phyloP scores from a whole-genome alignment of 2,329 filamentous ascomycete genomes.

The Delphinella strobiligena region DNA sequence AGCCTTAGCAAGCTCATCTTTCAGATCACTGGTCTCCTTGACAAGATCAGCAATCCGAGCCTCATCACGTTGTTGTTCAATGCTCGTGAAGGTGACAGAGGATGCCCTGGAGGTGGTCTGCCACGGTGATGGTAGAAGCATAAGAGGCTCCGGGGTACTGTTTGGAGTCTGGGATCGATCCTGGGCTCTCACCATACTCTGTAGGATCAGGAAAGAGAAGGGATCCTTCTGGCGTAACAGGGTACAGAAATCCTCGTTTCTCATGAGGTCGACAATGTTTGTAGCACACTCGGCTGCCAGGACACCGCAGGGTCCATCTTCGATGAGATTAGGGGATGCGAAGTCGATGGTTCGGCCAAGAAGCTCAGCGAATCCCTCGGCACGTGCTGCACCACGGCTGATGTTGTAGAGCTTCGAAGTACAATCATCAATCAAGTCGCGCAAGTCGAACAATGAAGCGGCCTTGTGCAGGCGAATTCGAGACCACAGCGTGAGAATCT shows the following conservation, averaged over 20 bases:
- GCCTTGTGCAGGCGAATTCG: constrained; percentile 4
- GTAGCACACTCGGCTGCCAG: constrained; percentile 4
- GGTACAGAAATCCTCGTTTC: too few relatives aligned
- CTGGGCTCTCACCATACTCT: too few relatives aligned
- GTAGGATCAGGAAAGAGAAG: too few relatives aligned
- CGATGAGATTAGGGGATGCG: not conserved
- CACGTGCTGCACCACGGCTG: not conserved
- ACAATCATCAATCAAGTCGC: not conserved
- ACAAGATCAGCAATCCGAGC: not conserved
- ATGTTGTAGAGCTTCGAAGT: constrained; percentile 1
- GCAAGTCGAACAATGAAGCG: constrained; percentile 1
- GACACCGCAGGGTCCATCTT: not conserved
- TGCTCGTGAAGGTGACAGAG: constrained; percentile 1
- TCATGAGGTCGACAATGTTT: constrained; percentile 4
- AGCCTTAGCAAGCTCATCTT: too few relatives aligned
- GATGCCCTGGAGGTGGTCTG: constrained; percentile 1
- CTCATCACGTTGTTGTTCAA: constrained; percentile 1
- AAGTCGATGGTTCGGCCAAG: constrained; percentile 5
- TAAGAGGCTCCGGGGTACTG: too few relatives aligned
- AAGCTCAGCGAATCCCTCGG: constrained; percentile 5
- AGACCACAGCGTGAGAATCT: not conserved
- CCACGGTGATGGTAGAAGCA: too few relatives aligned
- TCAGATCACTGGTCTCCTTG: too few relatives aligned
- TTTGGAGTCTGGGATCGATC: too few relatives aligned
- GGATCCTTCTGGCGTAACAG: too few relatives aligned